phyloP scores from a whole-genome alignment of 2,329 filamentous ascomycete species.

The Teratosphaeria viscida region DNA sequence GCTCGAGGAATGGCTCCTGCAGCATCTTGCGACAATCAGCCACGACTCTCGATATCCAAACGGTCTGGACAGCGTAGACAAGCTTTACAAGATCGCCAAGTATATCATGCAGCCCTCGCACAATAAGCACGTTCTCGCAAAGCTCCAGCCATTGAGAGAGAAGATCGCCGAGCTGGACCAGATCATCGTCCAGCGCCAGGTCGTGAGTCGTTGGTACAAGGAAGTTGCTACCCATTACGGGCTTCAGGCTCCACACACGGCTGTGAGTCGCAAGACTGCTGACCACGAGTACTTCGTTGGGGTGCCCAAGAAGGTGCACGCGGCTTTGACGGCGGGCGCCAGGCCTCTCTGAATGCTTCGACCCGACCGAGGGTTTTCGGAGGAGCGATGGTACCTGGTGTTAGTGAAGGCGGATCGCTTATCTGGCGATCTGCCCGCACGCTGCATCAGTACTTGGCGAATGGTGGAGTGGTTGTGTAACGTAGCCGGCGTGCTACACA shows the following conservation, averaged over 20 bases:
- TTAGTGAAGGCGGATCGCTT: background rate
- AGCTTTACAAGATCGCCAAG: background rate
- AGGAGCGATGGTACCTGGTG: background rate
- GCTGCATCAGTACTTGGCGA: background rate
- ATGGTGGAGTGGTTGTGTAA: background rate
- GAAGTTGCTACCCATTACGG: background rate
- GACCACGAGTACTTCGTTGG: background rate
- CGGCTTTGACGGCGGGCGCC: background rate
- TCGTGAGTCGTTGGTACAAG: background rate
- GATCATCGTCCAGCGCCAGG: background rate
- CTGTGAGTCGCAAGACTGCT: background rate
- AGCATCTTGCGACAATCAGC: background rate
- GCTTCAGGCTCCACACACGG: background rate
- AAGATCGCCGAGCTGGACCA: background rate
- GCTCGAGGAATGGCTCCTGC: background rate
- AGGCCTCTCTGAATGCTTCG: background rate
- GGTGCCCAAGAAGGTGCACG: background rate
- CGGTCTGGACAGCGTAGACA: background rate
- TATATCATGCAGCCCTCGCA: background rate
- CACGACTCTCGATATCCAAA: background rate
- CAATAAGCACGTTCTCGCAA: background rate
- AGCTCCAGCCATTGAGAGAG: background rate
- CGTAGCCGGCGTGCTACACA: slow-evolving; percentile 26
- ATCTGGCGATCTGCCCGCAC: background rate
- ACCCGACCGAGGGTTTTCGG: background rate